These are phyloP conservation scores for Piromyces finnis DNA, from an alignment of 192 early-diverging fungal genomes.

Conservation along the genomic window DNA sequence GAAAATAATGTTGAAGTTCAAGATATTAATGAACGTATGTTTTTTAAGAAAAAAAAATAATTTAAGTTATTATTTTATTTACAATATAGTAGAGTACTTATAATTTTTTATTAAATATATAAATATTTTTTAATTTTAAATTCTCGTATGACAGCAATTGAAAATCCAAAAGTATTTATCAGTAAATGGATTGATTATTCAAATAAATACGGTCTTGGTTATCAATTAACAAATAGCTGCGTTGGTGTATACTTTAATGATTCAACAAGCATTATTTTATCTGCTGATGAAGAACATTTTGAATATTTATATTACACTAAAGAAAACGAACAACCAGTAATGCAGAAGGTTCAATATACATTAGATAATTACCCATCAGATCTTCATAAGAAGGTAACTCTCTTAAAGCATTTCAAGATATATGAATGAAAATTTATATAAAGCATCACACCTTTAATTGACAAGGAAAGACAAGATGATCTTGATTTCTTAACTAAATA, in stretches of 20 bases:
- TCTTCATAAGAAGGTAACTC: conserved; percentile 37
- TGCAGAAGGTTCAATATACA: conserved; percentile 15
- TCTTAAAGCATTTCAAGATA: conserved; percentile 42
- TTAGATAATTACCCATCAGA: conserved; percentile 18
- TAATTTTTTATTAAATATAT: too few relatives aligned
- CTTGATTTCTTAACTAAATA: conserved; percentile 47
- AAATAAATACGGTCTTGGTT: conserved; percentile 74
- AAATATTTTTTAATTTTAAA: too few relatives aligned
- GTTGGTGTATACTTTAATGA: conserved; percentile 82
- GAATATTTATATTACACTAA: conserved; percentile 20
- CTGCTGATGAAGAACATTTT: conserved; percentile 29
- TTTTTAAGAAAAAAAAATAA: too few relatives aligned
- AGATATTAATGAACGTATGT: not conserved
- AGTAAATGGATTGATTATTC: conserved; percentile 77
- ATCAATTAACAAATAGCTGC: conserved; percentile 67
- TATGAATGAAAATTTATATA: conserved; percentile 32
- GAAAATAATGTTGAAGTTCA: not conserved
- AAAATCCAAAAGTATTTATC: conserved; percentile 39
- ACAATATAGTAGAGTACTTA: too few relatives aligned
- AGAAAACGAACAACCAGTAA: not conserved
- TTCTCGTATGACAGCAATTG: too few relatives aligned
- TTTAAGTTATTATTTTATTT: too few relatives aligned
- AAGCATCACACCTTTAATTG: not conserved
- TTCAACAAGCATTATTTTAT: conserved; percentile 49
- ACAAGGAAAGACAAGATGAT: conserved; percentile 1